A percentile compares a stretch with the other conserved stretches of the same genome.
phyloP scores from a whole-genome alignment of 768 basidiomycete genomes.

The Leccinum variicolor region DNA sequence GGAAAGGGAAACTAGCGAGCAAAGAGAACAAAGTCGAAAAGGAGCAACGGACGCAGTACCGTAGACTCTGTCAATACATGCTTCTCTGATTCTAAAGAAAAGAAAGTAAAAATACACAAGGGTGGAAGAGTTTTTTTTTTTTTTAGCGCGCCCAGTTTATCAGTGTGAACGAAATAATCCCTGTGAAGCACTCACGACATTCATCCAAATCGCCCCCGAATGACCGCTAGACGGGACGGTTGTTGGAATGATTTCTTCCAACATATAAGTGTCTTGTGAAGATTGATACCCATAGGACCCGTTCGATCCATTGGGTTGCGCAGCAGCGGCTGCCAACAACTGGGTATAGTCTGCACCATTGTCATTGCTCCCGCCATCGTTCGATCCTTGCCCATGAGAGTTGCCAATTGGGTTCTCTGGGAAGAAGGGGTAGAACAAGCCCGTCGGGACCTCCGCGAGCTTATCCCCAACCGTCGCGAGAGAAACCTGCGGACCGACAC shows the following conservation, averaged over 20 bases:
- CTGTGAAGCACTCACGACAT: conserved; percentile 38
- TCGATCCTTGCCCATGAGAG: conserved; percentile 16
- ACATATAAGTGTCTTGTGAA: conserved; percentile 62
- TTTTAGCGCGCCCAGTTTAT: conserved; percentile 17
- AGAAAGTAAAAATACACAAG: not conserved
- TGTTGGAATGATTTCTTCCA: conserved; percentile 58
- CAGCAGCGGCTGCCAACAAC: conserved; percentile 56
- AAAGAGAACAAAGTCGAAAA: not conserved
- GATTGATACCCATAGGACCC: conserved; percentile 53
- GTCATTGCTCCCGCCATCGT: conserved; percentile 18
- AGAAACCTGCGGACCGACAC: conserved; percentile 13
- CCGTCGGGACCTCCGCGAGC: conserved; percentile 65
- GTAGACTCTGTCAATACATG: conserved; percentile 18
- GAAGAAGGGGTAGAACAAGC: conserved; percentile 77
- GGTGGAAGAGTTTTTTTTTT: not conserved
- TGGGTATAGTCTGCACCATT: conserved; percentile 44
- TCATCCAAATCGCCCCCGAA: conserved; percentile 40
- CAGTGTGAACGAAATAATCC: conserved; percentile 30
- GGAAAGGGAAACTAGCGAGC: conserved; percentile 4
- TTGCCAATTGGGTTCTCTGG: conserved; percentile 45
- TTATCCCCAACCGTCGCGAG: conserved; percentile 27
- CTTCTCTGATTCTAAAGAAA: conserved; percentile 22
- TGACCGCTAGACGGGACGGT: conserved; percentile 29
- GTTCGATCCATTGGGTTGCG: conserved; percentile 50
- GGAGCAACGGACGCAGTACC: not conserved